phyloP scores from a whole-genome alignment of 2,329 filamentous ascomycete species.

The Arthroderma sp. region DNA sequence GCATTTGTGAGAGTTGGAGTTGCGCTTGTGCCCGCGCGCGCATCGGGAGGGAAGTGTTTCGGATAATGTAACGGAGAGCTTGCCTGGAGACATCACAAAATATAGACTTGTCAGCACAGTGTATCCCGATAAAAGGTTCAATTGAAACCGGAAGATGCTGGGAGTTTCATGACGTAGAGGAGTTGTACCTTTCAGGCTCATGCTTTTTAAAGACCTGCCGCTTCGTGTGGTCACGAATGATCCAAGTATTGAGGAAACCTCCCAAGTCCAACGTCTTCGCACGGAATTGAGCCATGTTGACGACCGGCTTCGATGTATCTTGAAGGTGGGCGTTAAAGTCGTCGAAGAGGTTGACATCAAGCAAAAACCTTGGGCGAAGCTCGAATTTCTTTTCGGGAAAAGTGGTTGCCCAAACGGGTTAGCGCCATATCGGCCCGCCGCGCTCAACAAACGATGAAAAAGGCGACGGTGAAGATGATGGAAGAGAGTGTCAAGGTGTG shows the following conservation, averaged over 20 bases:
- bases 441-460: not conserved
- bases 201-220: slow-evolving; percentile 77
- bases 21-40: slow-evolving; percentile 82
- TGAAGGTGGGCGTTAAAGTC: not conserved
- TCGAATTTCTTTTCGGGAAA: not conserved
- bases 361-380: too few relatives aligned
- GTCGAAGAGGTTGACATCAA: not conserved
- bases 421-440: slow-evolving; percentile 2
- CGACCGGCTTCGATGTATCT: not conserved
- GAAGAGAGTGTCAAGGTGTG: too few relatives aligned
- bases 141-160: not conserved
- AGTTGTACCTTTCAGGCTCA: slow-evolving; percentile 69
- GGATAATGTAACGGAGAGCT: slow-evolving; percentile 83
- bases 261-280: slow-evolving; percentile 81
- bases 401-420: slow-evolving; percentile 6
- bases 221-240: slow-evolving; percentile 92
- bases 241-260: slow-evolving; percentile 72
- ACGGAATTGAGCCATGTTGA: slow-evolving; percentile 68
- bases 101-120: not conserved
- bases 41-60: slow-evolving; percentile 73
- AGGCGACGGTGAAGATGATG: not conserved
- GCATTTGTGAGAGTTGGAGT: slow-evolving; percentile 87
- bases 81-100: slow-evolving; percentile 45
- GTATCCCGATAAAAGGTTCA: not conserved
- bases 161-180: not conserved